A percentile compares a stretch with the other conserved stretches of the same genome.
Evolutionary conservation across 2,329 filamentous ascomycete species (phyloP).

Genomic region (Diplodia seriata): DNA sequence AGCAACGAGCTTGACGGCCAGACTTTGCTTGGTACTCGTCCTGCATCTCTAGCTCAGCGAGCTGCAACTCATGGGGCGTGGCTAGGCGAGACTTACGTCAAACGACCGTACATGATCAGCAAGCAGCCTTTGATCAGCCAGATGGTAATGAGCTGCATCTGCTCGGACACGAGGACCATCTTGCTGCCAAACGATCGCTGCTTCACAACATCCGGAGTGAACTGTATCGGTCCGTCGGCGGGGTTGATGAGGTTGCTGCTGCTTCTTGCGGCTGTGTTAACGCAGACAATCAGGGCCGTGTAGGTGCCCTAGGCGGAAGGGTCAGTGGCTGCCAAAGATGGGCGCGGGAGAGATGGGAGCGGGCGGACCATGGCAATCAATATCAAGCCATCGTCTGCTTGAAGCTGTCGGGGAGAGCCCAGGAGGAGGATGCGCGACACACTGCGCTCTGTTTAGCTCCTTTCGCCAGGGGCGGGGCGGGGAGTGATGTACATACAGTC

Average conservation of each 20-base stretch:
- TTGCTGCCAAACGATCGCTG: slow-evolving; percentile 61
- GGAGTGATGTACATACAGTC: slow-evolving; percentile 38
- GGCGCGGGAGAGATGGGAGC: not conserved
- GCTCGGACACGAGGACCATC: slow-evolving; percentile 61
- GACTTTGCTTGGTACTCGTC: slow-evolving; percentile 42
- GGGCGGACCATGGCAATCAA: slow-evolving; percentile 44
- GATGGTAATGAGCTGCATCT: slow-evolving; percentile 59
- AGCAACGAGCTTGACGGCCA: slow-evolving; percentile 53
- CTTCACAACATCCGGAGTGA: slow-evolving; percentile 48
- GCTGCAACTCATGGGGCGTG: not conserved
- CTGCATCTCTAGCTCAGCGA: slow-evolving; percentile 38
- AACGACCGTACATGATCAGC: slow-evolving; percentile 60
- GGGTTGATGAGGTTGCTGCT: slow-evolving; percentile 48
- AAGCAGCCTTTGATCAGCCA: slow-evolving; percentile 63
- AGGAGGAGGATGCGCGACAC: slow-evolving; percentile 50
- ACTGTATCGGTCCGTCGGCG: slow-evolving; percentile 41
- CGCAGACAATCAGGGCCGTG: slow-evolving; percentile 44
- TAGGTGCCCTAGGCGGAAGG: slow-evolving; percentile 40
- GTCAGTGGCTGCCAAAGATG: not conserved
- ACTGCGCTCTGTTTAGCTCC: slow-evolving; percentile 1
- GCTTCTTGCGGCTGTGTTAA: slow-evolving; percentile 43
- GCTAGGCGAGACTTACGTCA: slow-evolving; percentile 48
- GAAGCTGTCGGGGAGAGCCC: slow-evolving; percentile 34
- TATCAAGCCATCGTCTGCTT: slow-evolving; percentile 48
- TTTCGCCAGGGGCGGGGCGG: slow-evolving; percentile 50